Base-by-base conservation (phyloP, 495 filamentous ascomycete species). In the Xylaria flabelliformis region DNA sequence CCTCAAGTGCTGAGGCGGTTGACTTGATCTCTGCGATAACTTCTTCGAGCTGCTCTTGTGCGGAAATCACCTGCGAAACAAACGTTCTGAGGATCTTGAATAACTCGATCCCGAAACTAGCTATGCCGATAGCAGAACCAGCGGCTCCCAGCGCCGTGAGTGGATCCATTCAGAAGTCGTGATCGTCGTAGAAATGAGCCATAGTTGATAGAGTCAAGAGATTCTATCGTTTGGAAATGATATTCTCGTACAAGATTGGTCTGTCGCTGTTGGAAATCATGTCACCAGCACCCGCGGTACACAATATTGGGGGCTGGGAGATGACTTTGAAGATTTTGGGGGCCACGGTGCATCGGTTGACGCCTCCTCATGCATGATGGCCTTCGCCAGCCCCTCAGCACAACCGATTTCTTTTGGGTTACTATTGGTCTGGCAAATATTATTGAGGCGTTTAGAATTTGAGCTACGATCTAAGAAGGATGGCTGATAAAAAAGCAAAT, bases 21-120 rank as follows among this genome's bases (percentile, higher is more conserved):
- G 42, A 15, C 6, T 65, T 13, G 63, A 65, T 50, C 42, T 65
- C 63, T 7, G 13, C 24, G 63, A 51, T 39, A 41, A 67, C 34
- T 24, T 9, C 29, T 29, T 67, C 48, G 24, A 67, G 48, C 19
- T 67, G 4, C 21, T 67, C 65, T 32, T 26, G 48, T 24, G 65
- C 64, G 9, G 46, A 39, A 17, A 32, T 34, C 15, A 34, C 64
- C 26, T 67, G 44, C 2, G 29, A 39, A 15, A 41, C n/a, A 9
- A 24, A 42, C 10, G 7, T 53, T 1, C 2, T 41, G n/a, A 41
- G n/a, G 9, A 67, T 42, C 48, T 56, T 9, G 29, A 10, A 67
- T 19, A 17, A 44, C 34, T 67, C 7, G 21, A 66, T n/a, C 26
- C 64, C 29, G 12, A 51, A 51, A 21, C 19, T 44, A 39, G 24